Evolutionary conservation across 352 stramenopile genomes (phyloP).

Genomic region (Phytophthora meadii): DNA sequence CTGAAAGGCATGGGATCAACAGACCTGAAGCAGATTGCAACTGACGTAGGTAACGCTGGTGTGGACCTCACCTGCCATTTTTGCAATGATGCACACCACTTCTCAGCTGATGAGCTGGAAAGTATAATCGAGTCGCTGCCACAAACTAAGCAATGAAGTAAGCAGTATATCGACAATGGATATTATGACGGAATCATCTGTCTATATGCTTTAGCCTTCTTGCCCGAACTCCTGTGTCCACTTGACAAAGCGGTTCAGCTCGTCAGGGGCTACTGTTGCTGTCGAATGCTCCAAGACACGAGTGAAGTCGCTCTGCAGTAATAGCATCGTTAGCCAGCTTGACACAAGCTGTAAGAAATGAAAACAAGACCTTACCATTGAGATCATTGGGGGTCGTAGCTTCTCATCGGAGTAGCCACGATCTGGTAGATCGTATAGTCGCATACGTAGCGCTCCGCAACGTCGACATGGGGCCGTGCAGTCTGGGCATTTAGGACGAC

Average conservation of each 20-base stretch:
- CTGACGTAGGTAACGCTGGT: slow-evolving; percentile 55
- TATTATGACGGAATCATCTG: slow-evolving; percentile 25
- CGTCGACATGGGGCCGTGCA: slow-evolving; percentile 76
- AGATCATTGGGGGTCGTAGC: slow-evolving; percentile 85
- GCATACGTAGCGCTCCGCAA: slow-evolving; percentile 84
- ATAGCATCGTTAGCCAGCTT: slow-evolving; percentile 4
- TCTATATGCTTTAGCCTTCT: slow-evolving; percentile 89
- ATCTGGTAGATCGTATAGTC: slow-evolving; percentile 84
- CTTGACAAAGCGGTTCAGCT: slow-evolving; percentile 97
- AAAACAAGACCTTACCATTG: slow-evolving; percentile 61
- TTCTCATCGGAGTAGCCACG: slow-evolving; percentile 87
- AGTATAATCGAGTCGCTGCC: slow-evolving; percentile 39
- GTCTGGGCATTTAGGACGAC: slow-evolving; percentile 61
- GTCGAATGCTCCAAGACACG: slow-evolving; percentile 94
- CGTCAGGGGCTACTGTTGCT: slow-evolving; percentile 95
- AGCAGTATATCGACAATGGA: slow-evolving; percentile 36
- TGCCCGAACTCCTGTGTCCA: slow-evolving; percentile 99
- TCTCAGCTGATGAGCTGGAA: slow-evolving; percentile 59
- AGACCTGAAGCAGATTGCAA: slow-evolving; percentile 58
- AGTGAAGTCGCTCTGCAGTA: slow-evolving; percentile 94
- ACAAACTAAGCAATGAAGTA: slow-evolving; percentile 21
- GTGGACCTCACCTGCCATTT: slow-evolving; percentile 87
- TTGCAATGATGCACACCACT: slow-evolving; percentile 83
- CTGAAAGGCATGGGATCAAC: slow-evolving; percentile 58
- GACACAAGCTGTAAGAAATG: neutral